phyloP scores from a whole-genome alignment of 2,329 filamentous ascomycete species.

The Fusarium coicis region DNA sequence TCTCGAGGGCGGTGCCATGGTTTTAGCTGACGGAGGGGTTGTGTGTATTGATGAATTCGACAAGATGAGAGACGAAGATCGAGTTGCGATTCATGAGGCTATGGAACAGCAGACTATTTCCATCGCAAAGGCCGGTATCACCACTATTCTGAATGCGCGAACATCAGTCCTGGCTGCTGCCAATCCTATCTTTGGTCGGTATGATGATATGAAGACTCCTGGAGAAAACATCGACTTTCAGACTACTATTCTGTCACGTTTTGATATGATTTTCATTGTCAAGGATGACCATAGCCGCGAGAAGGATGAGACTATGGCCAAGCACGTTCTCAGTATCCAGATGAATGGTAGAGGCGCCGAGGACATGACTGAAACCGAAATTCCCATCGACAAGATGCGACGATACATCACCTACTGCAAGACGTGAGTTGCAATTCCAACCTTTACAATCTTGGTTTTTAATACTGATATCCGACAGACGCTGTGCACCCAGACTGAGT shows the following conservation, averaged over 20 bases:
- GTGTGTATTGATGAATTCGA: slow-evolving; percentile 99
- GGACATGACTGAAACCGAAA: slow-evolving; percentile 86
- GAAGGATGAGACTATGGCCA: slow-evolving; percentile 92
- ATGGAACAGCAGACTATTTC: slow-evolving; percentile 99
- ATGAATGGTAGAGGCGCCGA: slow-evolving; percentile 89
- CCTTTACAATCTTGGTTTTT: neutral
- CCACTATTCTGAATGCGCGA: slow-evolving; percentile 94
- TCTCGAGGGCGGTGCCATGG: slow-evolving; percentile 97
- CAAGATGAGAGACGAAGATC: slow-evolving; percentile 98
- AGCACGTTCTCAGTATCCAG: slow-evolving; percentile 96
- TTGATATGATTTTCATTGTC: slow-evolving; percentile 99
- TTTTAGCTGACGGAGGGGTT: slow-evolving; percentile 94
- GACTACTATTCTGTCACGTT: slow-evolving; percentile 96
- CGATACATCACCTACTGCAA: slow-evolving; percentile 98
- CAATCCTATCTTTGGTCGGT: slow-evolving; percentile 96
- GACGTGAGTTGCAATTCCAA: slow-evolving; percentile 68
- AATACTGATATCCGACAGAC: slow-evolving; percentile 62
- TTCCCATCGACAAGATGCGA: slow-evolving; percentile 96
- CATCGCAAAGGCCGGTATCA: slow-evolving; percentile 98
- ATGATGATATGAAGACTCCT: slow-evolving; percentile 97
- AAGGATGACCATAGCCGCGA: slow-evolving; percentile 91
- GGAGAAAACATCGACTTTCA: slow-evolving; percentile 99
- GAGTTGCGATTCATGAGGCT: slow-evolving; percentile 98
- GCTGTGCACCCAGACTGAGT: slow-evolving; percentile 91
- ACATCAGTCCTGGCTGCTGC: slow-evolving; percentile 96